phyloP scores from a whole-genome alignment of 805 yeast species.

The Metahyphopichia silvanorum region DNA sequence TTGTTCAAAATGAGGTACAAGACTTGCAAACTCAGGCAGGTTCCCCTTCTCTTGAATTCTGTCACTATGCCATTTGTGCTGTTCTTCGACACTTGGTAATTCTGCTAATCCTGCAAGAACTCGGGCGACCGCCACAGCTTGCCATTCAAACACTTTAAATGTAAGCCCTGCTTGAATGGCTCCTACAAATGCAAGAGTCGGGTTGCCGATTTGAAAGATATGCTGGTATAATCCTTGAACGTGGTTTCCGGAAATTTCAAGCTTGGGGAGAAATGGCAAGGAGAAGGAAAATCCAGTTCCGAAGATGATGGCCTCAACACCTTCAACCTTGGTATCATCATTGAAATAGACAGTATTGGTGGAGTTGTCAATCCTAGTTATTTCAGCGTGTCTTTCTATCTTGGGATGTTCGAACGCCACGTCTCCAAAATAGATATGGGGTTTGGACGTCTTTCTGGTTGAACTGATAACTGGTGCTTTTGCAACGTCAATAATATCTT shows the following conservation, averaged over 20 bases:
- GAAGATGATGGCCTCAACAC: slow-evolving; percentile 17
- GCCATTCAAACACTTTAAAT: slow-evolving; percentile 40
- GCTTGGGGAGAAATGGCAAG: slow-evolving; percentile 18
- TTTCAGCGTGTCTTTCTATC: slow-evolving; percentile 7
- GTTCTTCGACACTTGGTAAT: slow-evolving; percentile 26
- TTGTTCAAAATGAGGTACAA: slow-evolving; percentile 16
- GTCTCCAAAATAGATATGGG: slow-evolving; percentile 9
- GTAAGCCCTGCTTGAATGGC: slow-evolving; percentile 36
- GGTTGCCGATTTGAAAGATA: slow-evolving; percentile 30
- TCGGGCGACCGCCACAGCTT: slow-evolving; percentile 33
- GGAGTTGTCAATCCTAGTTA: slow-evolving; percentile 8
- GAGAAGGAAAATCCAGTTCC: slow-evolving; percentile 23
- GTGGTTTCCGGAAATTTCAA: slow-evolving; percentile 22
- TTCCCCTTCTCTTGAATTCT: slow-evolving; percentile 25
- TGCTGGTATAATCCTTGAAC: slow-evolving; percentile 29
- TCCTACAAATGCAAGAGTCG: slow-evolving; percentile 32
- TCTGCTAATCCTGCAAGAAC: slow-evolving; percentile 24
- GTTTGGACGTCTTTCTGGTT: background rate
- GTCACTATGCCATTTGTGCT: slow-evolving; percentile 24
- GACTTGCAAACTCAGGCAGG: slow-evolving; percentile 9
- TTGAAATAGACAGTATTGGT: slow-evolving; percentile 14
- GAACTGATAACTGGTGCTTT: slow-evolving; percentile 10
- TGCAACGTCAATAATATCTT: slow-evolving; percentile 16
- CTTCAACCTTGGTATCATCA: slow-evolving; percentile 12
- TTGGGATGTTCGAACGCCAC: slow-evolving; percentile 9